Evolutionary conservation across 495 filamentous ascomycete species (phyloP), one percentile per base, ranked within the genome.

Genomic region (Penicillium verhagenii): DNA sequence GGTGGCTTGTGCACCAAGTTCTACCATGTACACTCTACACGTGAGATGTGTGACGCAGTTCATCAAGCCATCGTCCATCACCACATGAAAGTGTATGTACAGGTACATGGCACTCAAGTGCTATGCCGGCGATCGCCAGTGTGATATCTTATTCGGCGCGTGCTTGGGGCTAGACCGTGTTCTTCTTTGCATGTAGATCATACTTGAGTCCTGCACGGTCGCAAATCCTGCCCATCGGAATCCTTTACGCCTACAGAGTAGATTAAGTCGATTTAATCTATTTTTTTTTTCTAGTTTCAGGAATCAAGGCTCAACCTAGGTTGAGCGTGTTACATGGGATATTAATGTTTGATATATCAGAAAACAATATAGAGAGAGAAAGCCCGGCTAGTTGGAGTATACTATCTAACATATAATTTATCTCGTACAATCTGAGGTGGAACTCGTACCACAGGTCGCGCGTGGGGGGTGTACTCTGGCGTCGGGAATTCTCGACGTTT

Each of bases 401-500:
- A 35, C 0, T 8, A 10, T 35, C n/a, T n/a, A n/a, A 35, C 4
- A 11, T 14, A 35, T 48, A 53, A 58, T 58, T 26, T 50, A 58
- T 39, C 21, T 53, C 50, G 8, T 6, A 58, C 56, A 35, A 44
- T 39, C 19, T 28, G 50, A 14, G 39, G 49, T 57, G 49, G 49
- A 39, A 43, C 55, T 45, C 10, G 51, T 54, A 9, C 50, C 56
- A 58, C 25, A 50, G 56, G 20, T 58, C 56, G 50, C 38, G 56
- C 44, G 55, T 49, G 56, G 50, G 54, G 54, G 23, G 44, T 39
- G 11, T n/a, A 21, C 1, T 16, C 3, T 23, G 4, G 14, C 4
- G 33, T 29, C 10, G 19, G 26, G 5, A 31, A 54, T 60, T 55
- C 50, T 60, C 39, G 50, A 54, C 37, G 50, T 29, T 60, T 60